These are phyloP conservation scores for Irpex sp. DNA, from an alignment of 1,284 basidiomycete genomes.

Conservation along the genomic window DNA sequence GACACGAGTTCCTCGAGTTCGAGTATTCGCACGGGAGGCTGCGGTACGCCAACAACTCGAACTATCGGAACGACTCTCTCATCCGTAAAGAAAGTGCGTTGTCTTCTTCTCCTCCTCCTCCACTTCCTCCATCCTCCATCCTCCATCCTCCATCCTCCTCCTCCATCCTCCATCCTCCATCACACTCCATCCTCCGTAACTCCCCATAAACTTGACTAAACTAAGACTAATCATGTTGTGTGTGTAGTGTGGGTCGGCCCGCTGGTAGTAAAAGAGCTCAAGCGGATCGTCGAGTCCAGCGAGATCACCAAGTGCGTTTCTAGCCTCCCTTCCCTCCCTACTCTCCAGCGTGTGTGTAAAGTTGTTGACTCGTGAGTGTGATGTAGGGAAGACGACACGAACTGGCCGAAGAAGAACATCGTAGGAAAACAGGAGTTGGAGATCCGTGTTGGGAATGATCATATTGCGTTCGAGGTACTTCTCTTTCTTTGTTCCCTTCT, in stretches of 20 bases:
- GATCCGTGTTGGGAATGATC: constrained; percentile 90
- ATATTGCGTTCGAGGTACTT: constrained; percentile 89
- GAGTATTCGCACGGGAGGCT: constrained; percentile 96
- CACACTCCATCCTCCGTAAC: too few species aligned
- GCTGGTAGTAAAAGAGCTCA: constrained; percentile 89
- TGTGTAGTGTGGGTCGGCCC: constrained; percentile 89
- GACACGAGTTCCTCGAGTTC: constrained; percentile 98
- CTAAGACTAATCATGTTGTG: background rate
- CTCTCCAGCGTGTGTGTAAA: too few species aligned
- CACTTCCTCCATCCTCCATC: too few species aligned
- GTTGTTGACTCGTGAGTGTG: too few species aligned
- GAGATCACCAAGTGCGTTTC: constrained; percentile 89
- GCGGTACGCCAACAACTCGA: constrained; percentile 98
- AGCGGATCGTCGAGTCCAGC: constrained; percentile 90
- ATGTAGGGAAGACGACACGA: constrained; percentile 94
- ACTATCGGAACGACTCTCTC: constrained; percentile 95
- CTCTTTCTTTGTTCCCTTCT: too few species aligned
- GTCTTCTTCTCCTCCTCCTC: too few species aligned
- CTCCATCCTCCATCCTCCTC: too few species aligned
- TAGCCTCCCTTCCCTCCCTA: background rate
- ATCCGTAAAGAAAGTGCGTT: constrained; percentile 97
- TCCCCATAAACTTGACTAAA: too few species aligned
- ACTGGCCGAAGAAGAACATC: constrained; percentile 99
- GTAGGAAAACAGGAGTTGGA: constrained; percentile 98
- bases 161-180: too few species aligned